phyloP scores from a whole-genome alignment of 305 asterid species.

The Rubia tinctorum region DNA sequence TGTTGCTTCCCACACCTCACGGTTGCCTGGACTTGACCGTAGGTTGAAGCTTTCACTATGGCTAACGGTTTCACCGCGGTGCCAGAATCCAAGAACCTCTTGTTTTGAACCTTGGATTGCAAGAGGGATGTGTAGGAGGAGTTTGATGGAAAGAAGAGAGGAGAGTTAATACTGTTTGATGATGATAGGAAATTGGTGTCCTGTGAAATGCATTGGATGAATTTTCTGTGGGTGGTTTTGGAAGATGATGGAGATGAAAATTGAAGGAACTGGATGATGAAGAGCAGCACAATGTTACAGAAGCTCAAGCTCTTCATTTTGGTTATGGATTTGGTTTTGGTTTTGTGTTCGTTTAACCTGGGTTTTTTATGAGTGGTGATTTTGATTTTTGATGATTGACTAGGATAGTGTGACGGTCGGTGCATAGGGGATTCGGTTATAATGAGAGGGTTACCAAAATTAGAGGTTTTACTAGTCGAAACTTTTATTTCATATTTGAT shows the following conservation, averaged over 20 bases:
- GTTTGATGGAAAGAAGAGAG: not conserved
- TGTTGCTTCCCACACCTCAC: constrained; percentile 13
- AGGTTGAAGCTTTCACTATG: constrained; percentile 10
- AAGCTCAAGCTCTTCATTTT: no score
- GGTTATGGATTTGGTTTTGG: no score
- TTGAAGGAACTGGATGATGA: not conserved
- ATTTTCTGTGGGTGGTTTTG: not conserved
- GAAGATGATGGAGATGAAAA: not conserved
- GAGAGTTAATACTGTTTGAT: not conserved
- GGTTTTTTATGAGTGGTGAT: no score
- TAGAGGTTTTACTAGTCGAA: no score
- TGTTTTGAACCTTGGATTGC: constrained; percentile 1
- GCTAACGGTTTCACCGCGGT: constrained; percentile 15
- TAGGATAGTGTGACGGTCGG: no score
- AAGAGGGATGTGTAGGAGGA: not conserved
- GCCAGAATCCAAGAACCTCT: not conserved
- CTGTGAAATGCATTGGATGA: not conserved
- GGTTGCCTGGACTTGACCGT: constrained; percentile 18
- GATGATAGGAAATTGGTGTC: not conserved
- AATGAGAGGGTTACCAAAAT: no score
- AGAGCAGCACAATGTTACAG: not conserved
- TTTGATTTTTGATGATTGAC: no score
- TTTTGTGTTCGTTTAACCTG: no score
- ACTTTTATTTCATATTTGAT: no score
- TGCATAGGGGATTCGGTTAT: no score